A percentile compares a stretch with the other conserved stretches of the same genome.
These are phyloP conservation scores for Alternaria panax DNA, from an alignment of 2,329 filamentous ascomycete genomes.

Conservation along the genomic window DNA sequence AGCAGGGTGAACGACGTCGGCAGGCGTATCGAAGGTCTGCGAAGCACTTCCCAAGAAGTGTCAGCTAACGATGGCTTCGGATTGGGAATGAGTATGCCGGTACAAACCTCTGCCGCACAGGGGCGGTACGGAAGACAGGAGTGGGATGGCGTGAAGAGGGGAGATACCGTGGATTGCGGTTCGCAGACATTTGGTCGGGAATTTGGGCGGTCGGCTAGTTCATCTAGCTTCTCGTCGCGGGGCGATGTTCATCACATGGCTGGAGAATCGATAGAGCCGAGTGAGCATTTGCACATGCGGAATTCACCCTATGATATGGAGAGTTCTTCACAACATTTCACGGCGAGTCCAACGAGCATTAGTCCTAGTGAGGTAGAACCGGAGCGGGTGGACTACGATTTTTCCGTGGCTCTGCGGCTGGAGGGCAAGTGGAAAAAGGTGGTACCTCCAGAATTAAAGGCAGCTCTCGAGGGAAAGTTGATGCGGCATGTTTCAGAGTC, in stretches of 20 bases:
- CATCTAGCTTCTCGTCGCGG: neutral
- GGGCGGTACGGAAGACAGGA: neutral
- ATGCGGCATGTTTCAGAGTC: neutral
- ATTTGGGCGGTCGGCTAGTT: neutral
- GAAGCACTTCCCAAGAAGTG: neutral
- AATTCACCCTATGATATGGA: neutral
- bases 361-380: neutral
- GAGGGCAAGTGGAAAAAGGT: neutral
- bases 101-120: neutral
- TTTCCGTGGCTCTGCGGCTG: neutral
- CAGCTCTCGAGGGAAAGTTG: neutral
- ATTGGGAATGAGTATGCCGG: neutral
- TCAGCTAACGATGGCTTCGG: neutral
- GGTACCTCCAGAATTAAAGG: neutral
- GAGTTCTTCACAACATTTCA: neutral
- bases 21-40: neutral
- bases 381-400: neutral
- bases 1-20: neutral
- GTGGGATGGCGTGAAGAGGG: neutral
- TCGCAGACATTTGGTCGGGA: neutral
- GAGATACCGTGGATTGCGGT: neutral
- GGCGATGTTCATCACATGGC: neutral
- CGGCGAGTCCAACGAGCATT: neutral
- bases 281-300: neutral
- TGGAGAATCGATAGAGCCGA: neutral